Evolutionary conservation across 805 yeast species (phyloP).

Genomic region (Yarrowia deformans): DNA sequence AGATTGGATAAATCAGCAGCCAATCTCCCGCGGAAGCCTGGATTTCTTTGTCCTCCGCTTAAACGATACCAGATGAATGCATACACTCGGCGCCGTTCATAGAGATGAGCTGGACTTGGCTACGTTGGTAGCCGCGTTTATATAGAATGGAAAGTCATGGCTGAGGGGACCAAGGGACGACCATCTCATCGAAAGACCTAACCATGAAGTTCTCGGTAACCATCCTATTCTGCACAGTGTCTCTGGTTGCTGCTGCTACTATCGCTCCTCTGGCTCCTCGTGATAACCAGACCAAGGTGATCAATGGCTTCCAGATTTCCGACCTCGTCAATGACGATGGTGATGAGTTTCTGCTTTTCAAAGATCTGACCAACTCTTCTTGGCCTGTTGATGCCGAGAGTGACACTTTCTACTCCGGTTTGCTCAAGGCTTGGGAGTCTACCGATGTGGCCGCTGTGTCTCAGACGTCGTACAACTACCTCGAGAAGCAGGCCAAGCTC

Average conservation of each 20-base stretch:
- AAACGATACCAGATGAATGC: not conserved
- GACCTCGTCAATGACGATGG: not conserved
- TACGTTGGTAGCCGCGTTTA: not conserved
- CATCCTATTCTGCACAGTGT: not conserved
- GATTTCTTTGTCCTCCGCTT: not conserved
- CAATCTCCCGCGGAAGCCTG: conserved; percentile 6
- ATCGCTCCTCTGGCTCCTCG: conserved; percentile 5
- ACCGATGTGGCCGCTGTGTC: conserved; percentile 4
- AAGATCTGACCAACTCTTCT: conserved; percentile 10
- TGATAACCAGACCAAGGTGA: not conserved
- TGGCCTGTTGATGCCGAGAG: not conserved
- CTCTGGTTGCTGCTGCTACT: not conserved
- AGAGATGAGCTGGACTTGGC: not conserved
- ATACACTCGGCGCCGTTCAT: conserved; percentile 3
- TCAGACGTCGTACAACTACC: not conserved
- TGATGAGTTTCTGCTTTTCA: not conserved
- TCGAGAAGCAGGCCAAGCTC: conserved; percentile 22
- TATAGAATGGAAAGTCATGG: not conserved
- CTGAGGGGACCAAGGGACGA: not conserved
- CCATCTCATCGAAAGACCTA: not conserved
- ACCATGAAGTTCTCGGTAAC: conserved; percentile 10
- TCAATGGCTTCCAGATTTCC: conserved; percentile 10
- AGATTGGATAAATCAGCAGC: not conserved
- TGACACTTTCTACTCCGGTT: not conserved
- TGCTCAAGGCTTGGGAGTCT: conserved; percentile 1